A percentile compares a stretch with the other conserved stretches of the same genome.
Conservation (phyloP, 805 yeast genomes). For the Barnettozyma populi region DNA sequence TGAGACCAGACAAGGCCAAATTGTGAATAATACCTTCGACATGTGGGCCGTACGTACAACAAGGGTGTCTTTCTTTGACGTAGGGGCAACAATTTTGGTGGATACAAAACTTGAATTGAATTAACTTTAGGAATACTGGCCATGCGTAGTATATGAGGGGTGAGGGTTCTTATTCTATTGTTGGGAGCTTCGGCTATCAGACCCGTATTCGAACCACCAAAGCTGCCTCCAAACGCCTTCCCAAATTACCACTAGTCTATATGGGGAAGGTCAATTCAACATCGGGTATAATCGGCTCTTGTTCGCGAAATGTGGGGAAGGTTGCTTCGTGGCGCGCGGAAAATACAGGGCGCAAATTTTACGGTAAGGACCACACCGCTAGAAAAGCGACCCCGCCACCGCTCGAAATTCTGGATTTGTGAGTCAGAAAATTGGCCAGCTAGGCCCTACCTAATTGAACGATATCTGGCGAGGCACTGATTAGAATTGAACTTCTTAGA, state of each 20-base stretch:
- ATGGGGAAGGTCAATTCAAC: not conserved
- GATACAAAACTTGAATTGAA: too few relatives aligned
- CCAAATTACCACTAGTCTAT: not conserved
- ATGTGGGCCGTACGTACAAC: too few relatives aligned
- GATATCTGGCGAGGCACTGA: not conserved
- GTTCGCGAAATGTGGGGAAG: slow-evolving; percentile 1
- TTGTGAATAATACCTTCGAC: slow-evolving; percentile 27
- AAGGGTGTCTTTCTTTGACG: too few relatives aligned
- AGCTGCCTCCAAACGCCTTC: too few relatives aligned
- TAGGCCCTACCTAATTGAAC: not conserved
- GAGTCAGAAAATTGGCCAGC: not conserved
- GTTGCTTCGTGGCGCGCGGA: slow-evolving; percentile 1
- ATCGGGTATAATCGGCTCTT: not conserved
- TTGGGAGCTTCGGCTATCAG: too few relatives aligned
- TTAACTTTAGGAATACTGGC: too few relatives aligned
- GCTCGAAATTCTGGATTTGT: not conserved
- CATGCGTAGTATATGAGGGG: too few relatives aligned
- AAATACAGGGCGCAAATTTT: not conserved
- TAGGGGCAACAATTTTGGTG: too few relatives aligned
- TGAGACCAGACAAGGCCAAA: slow-evolving; percentile 39
- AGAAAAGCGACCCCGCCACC: not conserved
- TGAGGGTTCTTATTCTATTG: too few relatives aligned
- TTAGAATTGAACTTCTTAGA: too few relatives aligned
- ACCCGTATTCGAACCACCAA: too few relatives aligned
- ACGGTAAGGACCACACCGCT: slow-evolving; percentile 1